These are phyloP conservation scores for Tuber indicum DNA, from an alignment of 495 filamentous ascomycete genomes.

Conservation along the genomic window DNA sequence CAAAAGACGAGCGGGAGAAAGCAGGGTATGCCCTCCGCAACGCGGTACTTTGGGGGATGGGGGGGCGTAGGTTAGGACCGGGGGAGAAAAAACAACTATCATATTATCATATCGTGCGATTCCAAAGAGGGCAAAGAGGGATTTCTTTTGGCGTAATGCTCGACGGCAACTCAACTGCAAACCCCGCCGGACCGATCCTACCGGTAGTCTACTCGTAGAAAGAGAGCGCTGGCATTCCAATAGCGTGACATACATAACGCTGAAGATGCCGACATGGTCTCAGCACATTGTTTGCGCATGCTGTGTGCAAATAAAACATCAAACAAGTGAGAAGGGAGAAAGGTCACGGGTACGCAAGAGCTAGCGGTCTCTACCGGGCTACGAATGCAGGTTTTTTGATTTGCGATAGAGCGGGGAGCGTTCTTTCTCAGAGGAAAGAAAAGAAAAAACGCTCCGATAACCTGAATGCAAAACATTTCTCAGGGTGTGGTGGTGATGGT, in stretches of 20 bases:
- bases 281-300: not conserved
- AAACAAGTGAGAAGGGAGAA: not conserved
- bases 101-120: not conserved
- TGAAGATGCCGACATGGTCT: not conserved
- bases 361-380: not conserved
- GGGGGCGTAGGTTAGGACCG: not conserved
- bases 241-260: not conserved
- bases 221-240: not conserved
- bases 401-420: not conserved
- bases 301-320: not conserved
- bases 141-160: constrained; percentile 37
- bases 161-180: constrained; percentile 22
- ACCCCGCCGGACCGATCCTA: constrained; percentile 14
- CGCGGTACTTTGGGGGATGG: not conserved
- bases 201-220: not conserved
- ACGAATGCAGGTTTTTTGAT: not conserved
- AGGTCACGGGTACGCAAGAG: not conserved
- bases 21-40: not conserved
- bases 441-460: not conserved
- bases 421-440: not conserved
- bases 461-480: not conserved
- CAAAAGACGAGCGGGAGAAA: not conserved
- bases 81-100: not conserved
- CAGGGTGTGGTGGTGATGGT: not conserved
- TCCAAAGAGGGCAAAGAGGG: constrained; percentile 10